These are phyloP conservation scores for Setaria viridis DNA, from an alignment of 202 grass and related monocot genomes.

Conservation along the genomic window DNA sequence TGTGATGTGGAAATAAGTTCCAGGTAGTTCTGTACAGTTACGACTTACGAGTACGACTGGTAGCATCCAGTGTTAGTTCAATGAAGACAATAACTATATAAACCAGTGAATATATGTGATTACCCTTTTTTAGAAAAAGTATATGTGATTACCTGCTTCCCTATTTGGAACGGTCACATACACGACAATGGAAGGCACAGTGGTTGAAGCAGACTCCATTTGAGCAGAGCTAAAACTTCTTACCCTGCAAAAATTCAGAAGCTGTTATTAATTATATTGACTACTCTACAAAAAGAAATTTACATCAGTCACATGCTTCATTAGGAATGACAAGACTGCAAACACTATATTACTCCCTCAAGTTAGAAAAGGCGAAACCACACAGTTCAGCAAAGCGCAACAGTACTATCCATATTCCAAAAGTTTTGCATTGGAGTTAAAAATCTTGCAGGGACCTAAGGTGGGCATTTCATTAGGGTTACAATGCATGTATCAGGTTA, in stretches of 20 bases:
- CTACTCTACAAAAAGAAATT: not conserved
- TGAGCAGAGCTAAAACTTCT: constrained; percentile 59
- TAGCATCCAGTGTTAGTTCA: not conserved
- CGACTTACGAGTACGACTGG: not conserved
- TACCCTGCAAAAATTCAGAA: constrained; percentile 38
- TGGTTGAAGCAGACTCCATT: constrained; percentile 72
- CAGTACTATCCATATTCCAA: not conserved
- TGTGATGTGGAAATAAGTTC: not conserved
- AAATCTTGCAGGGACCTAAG: not conserved
- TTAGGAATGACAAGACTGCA: not conserved
- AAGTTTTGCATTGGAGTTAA: not conserved
- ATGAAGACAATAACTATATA: constrained; percentile 12
- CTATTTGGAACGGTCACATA: constrained; percentile 93
- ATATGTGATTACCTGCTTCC: constrained; percentile 68
- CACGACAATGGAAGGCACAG: constrained; percentile 83
- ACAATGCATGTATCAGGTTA: not conserved
- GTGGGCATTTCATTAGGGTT: not conserved
- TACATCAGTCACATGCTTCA: not conserved
- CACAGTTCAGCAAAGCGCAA: not conserved
- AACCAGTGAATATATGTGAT: not conserved
- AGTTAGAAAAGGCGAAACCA: not conserved
- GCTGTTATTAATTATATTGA: not conserved
- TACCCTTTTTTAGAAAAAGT: constrained; percentile 35
- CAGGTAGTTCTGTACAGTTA: not conserved
- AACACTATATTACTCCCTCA: not conserved